These are phyloP conservation scores for Turnera subulata DNA, from an alignment of 345 rosid genomes.

Conservation along the genomic window DNA sequence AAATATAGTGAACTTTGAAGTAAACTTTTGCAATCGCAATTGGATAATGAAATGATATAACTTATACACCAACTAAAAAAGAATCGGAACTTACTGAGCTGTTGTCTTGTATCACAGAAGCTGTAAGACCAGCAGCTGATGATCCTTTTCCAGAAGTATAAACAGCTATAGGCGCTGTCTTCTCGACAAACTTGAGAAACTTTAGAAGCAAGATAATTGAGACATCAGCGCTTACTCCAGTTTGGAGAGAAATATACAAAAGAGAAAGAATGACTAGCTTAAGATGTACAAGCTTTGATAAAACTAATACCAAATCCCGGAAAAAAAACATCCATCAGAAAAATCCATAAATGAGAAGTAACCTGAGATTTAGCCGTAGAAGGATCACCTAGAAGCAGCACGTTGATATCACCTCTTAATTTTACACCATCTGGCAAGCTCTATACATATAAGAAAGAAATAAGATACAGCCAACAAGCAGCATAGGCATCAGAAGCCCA, in stretches of 20 bases:
- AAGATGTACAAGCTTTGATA: neutral
- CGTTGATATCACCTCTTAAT: constrained; percentile 94
- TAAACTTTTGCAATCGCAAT: neutral
- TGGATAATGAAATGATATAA: neutral
- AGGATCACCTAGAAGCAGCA: constrained; percentile 91
- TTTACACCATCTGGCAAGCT: constrained; percentile 87
- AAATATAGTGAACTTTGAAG: neutral
- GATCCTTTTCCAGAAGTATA: constrained; percentile 98
- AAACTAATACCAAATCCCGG: neutral
- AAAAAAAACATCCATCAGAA: neutral
- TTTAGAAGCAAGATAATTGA: constrained; percentile 21
- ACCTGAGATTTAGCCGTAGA: constrained; percentile 99
- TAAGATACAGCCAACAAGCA: constrained; percentile 11
- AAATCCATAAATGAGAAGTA: constrained; percentile 6
- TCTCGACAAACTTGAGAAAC: constrained; percentile 97
- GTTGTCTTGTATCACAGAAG: constrained; percentile 85
- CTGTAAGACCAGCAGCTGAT: constrained; percentile 98
- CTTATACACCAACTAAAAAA: constrained; percentile 3
- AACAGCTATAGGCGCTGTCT: constrained; percentile 95
- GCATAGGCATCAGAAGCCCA: neutral
- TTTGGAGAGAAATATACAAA: neutral
- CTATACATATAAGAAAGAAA: constrained; percentile 27
- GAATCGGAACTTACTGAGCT: constrained; percentile 58
- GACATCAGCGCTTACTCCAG: constrained; percentile 20
- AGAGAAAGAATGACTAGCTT: neutral